Percentiles rank a stretch among this genome's conserved stretches.
Evolutionary conservation across 352 stramenopile species (phyloP).

Genomic region (Pythium scleroteichum): DNA sequence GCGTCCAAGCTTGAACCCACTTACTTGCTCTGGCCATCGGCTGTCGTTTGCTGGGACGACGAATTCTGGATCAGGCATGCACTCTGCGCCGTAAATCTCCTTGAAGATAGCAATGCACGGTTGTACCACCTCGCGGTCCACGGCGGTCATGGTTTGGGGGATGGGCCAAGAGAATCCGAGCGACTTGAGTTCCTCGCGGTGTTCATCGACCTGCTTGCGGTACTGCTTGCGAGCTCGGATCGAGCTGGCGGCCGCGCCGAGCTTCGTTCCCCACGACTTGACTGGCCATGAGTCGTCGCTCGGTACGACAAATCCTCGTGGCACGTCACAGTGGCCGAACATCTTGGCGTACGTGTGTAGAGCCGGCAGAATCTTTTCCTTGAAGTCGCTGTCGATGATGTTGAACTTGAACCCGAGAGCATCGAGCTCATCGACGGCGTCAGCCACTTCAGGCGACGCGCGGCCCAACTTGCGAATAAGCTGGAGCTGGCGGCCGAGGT

Average conservation of each 20-base stretch:
- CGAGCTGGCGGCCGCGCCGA: constrained; percentile 89
- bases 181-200: constrained; percentile 77
- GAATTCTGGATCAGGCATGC: constrained; percentile 59
- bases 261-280: constrained; percentile 80
- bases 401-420: constrained; percentile 70
- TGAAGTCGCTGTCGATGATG: constrained; percentile 58
- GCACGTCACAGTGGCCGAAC: constrained; percentile 88
- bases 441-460: constrained; percentile 36
- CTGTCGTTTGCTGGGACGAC: constrained; percentile 71
- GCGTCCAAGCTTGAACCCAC: constrained; percentile 85
- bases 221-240: constrained; percentile 90
- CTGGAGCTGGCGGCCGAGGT: constrained; percentile 85
- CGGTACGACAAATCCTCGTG: constrained; percentile 89
- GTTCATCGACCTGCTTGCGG: constrained; percentile 78
- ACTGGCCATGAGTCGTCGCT: constrained; percentile 76
- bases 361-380: constrained; percentile 45
- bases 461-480: constrained; percentile 54
- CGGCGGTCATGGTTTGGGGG: constrained; percentile 48
- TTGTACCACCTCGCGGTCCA: constrained; percentile 56
- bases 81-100: constrained; percentile 64
- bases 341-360: constrained; percentile 69
- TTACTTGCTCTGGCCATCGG: constrained; percentile 84
- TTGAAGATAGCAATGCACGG: constrained; percentile 78
- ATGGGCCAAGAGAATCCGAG: constrained; percentile 93
- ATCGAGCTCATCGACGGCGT: constrained; percentile 62